Evolutionary conservation across 306 rosid genomes (phyloP), one percentile per base, ranked within the genome.

Genomic region (Mimosa pudica): DNA sequence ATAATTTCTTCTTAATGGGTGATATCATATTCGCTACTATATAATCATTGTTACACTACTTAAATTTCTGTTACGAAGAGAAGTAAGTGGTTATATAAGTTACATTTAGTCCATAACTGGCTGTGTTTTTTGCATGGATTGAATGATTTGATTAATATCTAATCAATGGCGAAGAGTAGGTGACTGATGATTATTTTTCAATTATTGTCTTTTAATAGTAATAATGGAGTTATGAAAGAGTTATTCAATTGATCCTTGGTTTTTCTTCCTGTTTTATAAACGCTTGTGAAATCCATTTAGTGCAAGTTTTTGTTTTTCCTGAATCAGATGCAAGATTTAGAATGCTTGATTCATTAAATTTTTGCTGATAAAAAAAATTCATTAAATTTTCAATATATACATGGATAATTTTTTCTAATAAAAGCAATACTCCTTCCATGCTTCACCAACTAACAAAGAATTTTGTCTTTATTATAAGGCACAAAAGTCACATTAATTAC

Each of bases 11-110:
- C 16, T 51, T n/a, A n/a, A 57, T 57, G 33, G 33, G 63, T 55
- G 24, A 24, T 24, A 24, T 24, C 30, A n/a, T 17, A 17, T 13
- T n/a, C 44, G 44, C 57, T 24, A 38, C 42, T 38, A 38, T 38
- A 38, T 58, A 66, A 66, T 83, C 52, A 71, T 60, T 81, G 33
- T 48, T 71, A 8, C 33, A 12, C 42, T 38, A 38, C 4, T 38
- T 38, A 2, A 38, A 8, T 35, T 64, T 68, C 73, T 46, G 49
- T 83, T 83, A 78, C 68, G 41, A 83, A 83, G 17, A 38, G 57
- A 65, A 77, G 47, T 14, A 2, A 7, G 32, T 69, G 69, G 45
- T 62, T 32, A 71, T 17, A 35, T 38, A 54, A 45, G 79, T 81
- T 81, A 67, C 84, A 30, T 24, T 61, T 8, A 46, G 55, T 72